Conservation (phyloP, 2,329 filamentous ascomycete species). For the Elsinoe perseae region DNA sequence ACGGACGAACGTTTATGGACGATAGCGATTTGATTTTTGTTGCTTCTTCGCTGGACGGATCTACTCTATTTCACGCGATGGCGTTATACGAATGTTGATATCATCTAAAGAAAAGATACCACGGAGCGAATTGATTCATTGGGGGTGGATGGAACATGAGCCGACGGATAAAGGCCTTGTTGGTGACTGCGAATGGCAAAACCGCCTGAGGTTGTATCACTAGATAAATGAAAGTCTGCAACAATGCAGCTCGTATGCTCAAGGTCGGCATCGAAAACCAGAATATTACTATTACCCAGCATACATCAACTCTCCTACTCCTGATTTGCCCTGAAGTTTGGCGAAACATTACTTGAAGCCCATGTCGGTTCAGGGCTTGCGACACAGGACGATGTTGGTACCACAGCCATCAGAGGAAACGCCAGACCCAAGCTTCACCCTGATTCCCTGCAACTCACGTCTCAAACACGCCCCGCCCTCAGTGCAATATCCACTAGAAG, state of each 20-base stretch:
- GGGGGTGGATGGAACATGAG: background rate
- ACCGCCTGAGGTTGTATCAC: slow-evolving; percentile 5
- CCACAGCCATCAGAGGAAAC: slow-evolving; percentile 2
- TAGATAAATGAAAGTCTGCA: slow-evolving; percentile 16
- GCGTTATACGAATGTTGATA: slow-evolving; percentile 8
- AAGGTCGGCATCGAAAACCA: background rate
- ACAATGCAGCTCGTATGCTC: slow-evolving; percentile 7
- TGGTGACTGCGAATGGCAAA: background rate
- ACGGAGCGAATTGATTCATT: slow-evolving; percentile 8
- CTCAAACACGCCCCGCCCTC: slow-evolving; percentile 8
- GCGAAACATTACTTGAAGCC: background rate
- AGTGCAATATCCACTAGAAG: background rate
- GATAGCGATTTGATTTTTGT: slow-evolving; percentile 14
- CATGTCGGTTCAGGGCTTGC: background rate
- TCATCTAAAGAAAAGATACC: slow-evolving; percentile 15
- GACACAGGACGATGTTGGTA: slow-evolving; percentile 1
- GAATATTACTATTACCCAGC: background rate
- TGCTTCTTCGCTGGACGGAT: slow-evolving; percentile 3
- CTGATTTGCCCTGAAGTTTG: background rate
- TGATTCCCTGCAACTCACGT: background rate
- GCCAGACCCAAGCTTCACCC: background rate
- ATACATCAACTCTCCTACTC: background rate
- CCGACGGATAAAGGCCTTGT: background rate
- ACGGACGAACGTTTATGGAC: slow-evolving; percentile 15
- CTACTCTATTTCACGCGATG: background rate